These are phyloP conservation scores for Telopea speciosissima DNA, from an alignment of 177 flowering plant species.

Conservation along the genomic window DNA sequence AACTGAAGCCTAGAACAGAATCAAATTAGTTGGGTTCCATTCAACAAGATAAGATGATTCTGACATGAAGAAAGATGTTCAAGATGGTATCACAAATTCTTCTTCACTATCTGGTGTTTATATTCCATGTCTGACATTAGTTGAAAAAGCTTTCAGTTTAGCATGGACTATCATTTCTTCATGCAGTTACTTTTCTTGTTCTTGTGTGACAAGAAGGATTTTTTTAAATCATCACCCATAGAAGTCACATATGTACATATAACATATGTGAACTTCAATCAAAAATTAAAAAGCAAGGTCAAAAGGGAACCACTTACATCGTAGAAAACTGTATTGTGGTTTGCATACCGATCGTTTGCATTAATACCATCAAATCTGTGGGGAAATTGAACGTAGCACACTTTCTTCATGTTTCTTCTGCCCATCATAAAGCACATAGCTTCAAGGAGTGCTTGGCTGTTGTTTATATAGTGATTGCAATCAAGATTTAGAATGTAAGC, in stretches of 20 bases:
- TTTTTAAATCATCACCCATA: not conserved
- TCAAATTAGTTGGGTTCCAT: not conserved
- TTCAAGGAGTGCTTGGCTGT: conserved; percentile 22
- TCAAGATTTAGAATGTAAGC: conserved; percentile 23
- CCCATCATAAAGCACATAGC: conserved; percentile 33
- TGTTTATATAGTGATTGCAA: conserved; percentile 20
- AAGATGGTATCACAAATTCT: not conserved
- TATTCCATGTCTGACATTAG: not conserved
- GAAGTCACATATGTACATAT: not conserved
- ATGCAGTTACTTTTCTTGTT: too few species aligned
- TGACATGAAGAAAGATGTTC: not conserved
- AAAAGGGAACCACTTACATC: conserved; percentile 16
- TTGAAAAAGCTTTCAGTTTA: not conserved
- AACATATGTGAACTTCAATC: not conserved
- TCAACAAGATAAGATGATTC: not conserved
- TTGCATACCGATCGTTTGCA: conserved; percentile 17
- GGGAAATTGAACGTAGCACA: conserved; percentile 25
- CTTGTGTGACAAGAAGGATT: not conserved
- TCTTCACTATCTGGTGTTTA: not conserved
- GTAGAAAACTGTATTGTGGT: conserved; percentile 21
- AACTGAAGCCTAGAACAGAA: not conserved
- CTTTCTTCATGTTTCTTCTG: conserved; percentile 9
- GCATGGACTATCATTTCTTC: not conserved
- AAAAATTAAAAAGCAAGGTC: not conserved
- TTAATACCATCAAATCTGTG: conserved; percentile 25